Conservation (phyloP, 106 monocot genomes). For the Dendrobium catenatum region DNA sequence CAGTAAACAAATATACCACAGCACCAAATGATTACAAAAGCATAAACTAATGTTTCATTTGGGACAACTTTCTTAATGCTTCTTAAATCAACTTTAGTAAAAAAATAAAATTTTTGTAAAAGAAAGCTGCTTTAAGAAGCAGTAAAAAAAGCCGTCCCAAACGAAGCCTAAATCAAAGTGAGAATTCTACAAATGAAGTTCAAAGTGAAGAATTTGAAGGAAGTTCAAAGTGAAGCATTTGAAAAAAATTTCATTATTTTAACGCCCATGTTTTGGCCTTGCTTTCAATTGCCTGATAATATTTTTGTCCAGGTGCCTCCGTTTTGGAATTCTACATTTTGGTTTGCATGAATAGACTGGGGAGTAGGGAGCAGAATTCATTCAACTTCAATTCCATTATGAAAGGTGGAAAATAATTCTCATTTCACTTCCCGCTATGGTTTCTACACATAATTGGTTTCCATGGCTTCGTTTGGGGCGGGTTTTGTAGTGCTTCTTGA, state of each 20-base stretch:
- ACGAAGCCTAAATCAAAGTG: not conserved
- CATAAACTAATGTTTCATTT: not conserved
- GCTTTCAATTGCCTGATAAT: not conserved
- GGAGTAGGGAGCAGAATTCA: slow-evolving; percentile 56
- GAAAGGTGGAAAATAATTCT: slow-evolving; percentile 48
- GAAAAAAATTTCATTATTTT: no score
- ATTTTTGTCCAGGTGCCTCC: slow-evolving; percentile 44
- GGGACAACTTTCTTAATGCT: no score
- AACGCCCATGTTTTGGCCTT: no score
- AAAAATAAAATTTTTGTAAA: no score
- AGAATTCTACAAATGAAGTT: not conserved
- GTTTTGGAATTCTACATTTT: slow-evolving; percentile 92
- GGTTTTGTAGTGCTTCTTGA: no score
- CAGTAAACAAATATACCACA: not conserved
- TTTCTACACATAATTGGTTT: not conserved
- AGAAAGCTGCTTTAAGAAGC: no score
- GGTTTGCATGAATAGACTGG: slow-evolving; percentile 82
- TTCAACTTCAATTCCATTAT: slow-evolving; percentile 82
- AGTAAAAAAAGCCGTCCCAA: no score
- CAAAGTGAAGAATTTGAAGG: not conserved
- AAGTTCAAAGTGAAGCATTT: not conserved
- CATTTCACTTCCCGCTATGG: not conserved
- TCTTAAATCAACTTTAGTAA: no score
- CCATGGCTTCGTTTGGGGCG: no score
- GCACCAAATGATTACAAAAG: not conserved